Base-by-base conservation (phyloP, 192 early-diverging fungal genomes). In the Geosiphon pyriformis region DNA sequence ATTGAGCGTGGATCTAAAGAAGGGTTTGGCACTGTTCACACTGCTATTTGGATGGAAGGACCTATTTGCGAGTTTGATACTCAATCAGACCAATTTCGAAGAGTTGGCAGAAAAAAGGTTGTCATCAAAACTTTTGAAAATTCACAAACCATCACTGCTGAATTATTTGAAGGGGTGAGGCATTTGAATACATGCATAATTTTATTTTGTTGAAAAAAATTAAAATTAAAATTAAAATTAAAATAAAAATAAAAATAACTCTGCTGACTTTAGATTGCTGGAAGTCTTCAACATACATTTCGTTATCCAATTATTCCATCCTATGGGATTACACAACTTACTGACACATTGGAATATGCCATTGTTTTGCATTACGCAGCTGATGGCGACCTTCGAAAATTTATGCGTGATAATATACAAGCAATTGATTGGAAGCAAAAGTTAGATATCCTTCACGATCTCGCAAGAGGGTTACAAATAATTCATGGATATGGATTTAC, bases 301-400 rank as follows among this genome's bases (percentile, higher is more conserved):
- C n/a, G n/a, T n/a, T n/a, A n/a, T n/a, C n/a, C n/a, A 10, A 59
- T 59, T n/a, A 30, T 59, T 35, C 57, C 29, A 33, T 59, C 29
- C 17, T 59, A 29, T 22, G 57, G 57, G 1, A 32, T 59, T 11
- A 59, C 57, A 15, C 32, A 30, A 29, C 17, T 33, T 20, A 27
- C 57, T 2, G 18, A 35, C 10, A 34, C 57, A 18, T n/a, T 20
- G 7, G 0, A 35, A 6, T 59, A 59, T 34, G 30, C 30, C 20
- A 30, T 59, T 22, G 57, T 59, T 34, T 11, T 30, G 17, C 22
- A 59, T n/a, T 32, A 6, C 22, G 33, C 57, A 59, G 30, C 23
- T 30, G 32, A 59, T 2, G 57, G 57, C 15, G 3, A 53, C 2
- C 27, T 23, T 23, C 10, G 22, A 11, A 2, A 10, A 18, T 53